These are phyloP conservation scores for Lineolata rhizophorae DNA, from an alignment of 495 filamentous ascomycete species.

Conservation along the genomic window DNA sequence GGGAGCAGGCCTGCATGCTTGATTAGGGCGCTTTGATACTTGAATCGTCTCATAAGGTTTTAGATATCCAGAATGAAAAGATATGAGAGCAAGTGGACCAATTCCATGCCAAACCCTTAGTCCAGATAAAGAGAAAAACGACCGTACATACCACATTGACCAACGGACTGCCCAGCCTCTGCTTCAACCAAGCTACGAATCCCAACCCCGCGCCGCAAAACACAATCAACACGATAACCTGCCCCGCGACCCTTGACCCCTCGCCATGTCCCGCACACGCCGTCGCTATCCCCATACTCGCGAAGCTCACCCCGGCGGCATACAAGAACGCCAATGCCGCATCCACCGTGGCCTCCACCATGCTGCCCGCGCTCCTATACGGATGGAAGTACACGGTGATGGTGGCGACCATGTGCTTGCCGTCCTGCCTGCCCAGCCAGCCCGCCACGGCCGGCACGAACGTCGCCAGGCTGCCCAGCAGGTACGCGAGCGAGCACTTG, in stretches of 20 bases:
- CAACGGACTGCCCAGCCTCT: constrained; percentile 60
- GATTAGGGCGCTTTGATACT: not conserved
- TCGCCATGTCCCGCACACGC: no score
- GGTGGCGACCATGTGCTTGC: constrained; percentile 89
- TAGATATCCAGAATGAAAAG: no score
- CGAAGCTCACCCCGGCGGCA: constrained; percentile 55
- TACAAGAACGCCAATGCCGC: constrained; percentile 66
- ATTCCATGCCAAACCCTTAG: no score
- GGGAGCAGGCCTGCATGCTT: constrained; percentile 43
- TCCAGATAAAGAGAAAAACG: no score
- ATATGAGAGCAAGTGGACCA: no score
- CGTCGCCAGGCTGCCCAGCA: constrained; percentile 71
- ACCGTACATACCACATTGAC: constrained; percentile 41
- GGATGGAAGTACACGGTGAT: constrained; percentile 94
- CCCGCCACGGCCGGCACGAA: constrained; percentile 53
- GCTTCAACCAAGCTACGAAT: constrained; percentile 84
- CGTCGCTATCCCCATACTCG: constrained; percentile 74
- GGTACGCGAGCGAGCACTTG: constrained; percentile 86
- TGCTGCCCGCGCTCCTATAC: constrained; percentile 71
- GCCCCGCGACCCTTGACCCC: constrained; percentile 64
- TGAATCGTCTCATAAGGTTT: not conserved
- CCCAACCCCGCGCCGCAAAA: constrained; percentile 82
- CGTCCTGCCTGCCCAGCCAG: constrained; percentile 67
- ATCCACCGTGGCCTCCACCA: constrained; percentile 74
- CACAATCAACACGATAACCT: constrained; percentile 59